A percentile compares a stretch with the other conserved stretches of the same genome.
phyloP scores from a whole-genome alignment of 78 protist genomes.

The Isochrysis galbana region DNA sequence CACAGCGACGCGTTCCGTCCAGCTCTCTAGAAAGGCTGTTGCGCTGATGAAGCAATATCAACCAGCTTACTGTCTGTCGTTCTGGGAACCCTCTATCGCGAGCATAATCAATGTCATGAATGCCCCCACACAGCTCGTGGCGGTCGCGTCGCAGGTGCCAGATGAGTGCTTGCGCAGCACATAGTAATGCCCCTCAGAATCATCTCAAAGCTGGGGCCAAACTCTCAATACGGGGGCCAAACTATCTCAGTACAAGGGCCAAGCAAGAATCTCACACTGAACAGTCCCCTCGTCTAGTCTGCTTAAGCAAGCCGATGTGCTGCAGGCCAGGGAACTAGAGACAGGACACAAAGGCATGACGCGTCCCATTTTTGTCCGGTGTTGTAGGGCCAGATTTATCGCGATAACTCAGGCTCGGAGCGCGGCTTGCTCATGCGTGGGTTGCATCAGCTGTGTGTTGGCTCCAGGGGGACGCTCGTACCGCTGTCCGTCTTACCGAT shows the following conservation, averaged over 20 bases:
- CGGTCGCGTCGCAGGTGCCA: not conserved
- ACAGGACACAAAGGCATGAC: too few relatives aligned
- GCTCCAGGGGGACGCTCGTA: not conserved
- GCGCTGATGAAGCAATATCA: not conserved
- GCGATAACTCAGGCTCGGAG: not conserved
- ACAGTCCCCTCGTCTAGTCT: too few relatives aligned
- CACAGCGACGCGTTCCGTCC: not conserved
- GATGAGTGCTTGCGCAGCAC: too few relatives aligned
- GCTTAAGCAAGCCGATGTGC: too few relatives aligned
- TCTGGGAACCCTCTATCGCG: not conserved
- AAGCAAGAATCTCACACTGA: too few relatives aligned
- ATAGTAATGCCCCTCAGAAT: too few relatives aligned
- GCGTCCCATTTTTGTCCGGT: too few relatives aligned
- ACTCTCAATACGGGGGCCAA: too few relatives aligned
- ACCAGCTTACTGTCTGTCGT: not conserved
- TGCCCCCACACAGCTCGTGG: not conserved
- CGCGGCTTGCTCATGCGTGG: not conserved
- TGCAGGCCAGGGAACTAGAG: too few relatives aligned
- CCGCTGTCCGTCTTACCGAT: not conserved
- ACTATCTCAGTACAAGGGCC: too few relatives aligned
- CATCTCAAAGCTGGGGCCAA: too few relatives aligned
- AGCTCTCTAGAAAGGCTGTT: not conserved
- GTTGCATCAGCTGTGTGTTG: not conserved
- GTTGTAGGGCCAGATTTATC: not conserved
- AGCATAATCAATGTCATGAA: not conserved